Conservation (phyloP, 169 alveolate species). For the Pseudocohnilembus persalinus region DNA sequence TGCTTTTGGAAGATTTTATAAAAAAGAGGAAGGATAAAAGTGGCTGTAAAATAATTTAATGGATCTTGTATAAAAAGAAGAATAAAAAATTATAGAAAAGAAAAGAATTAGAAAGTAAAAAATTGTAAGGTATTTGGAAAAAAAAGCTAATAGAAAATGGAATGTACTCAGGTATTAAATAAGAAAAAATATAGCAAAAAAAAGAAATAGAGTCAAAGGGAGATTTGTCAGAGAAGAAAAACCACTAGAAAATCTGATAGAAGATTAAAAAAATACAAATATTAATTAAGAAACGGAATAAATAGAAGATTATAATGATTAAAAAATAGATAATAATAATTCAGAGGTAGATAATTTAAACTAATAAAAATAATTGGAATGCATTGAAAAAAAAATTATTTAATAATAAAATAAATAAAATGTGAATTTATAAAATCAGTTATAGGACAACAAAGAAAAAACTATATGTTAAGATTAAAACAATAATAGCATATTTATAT, state of each 20-base stretch:
- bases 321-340: not conserved
- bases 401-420: too few species aligned
- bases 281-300: not conserved
- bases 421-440: too few species aligned
- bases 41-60: not conserved
- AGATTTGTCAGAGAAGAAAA: slow-evolving; percentile 24
- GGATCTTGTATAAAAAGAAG: not conserved
- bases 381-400: too few species aligned
- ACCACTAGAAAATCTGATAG: not conserved
- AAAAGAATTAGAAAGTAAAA: slow-evolving; percentile 9
- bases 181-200: slow-evolving; percentile 20
- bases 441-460: not conserved
- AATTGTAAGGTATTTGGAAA: slow-evolving; percentile 1
- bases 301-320: not conserved
- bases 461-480: too few species aligned
- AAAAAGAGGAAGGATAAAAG: not conserved
- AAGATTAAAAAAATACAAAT: too few species aligned
- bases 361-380: too few species aligned
- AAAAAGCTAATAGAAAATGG: slow-evolving; percentile 18
- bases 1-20: not conserved
- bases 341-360: not conserved
- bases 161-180: slow-evolving; percentile 21
- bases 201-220: slow-evolving; percentile 18
- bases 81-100: not conserved
- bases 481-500: too few species aligned